Evolutionary conservation across 2,329 filamentous ascomycete species (phyloP), one percentile per base, ranked within the genome.

Genomic region (Verticillium longisporum): DNA sequence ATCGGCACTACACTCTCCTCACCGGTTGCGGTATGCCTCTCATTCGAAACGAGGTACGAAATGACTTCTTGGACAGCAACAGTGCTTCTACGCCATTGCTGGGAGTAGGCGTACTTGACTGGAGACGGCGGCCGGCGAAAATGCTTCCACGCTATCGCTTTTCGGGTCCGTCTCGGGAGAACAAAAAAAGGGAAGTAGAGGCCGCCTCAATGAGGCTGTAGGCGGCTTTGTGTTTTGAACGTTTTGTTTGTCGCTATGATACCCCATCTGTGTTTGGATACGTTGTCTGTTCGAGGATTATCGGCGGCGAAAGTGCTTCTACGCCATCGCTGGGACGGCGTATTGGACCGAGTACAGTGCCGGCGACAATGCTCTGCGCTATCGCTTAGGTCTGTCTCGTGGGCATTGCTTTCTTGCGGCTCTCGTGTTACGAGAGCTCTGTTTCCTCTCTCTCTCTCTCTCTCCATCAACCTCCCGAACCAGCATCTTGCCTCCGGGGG

Each of bases 311-410:
- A 70, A 80, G 75, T 80, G 77, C 73, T 74, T 66, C 66, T 77
- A 73, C 77, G 76, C 76, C 77, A 80, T 78, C 71, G 74, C 74
- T 73, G 73, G 75, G 76, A 77, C 72, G 76, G 76, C 74, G 75
- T 79, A 74, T 75, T 74, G 72, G 74, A 77, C 74, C 72, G 71
- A 72, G 76, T 73, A 65, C 71, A 71, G 66, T 69, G 71, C 72
- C 67, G 68, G 69, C 71, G 77, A 83, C 77, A 83, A 83, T 83
- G 80, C 78, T 75, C 68, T 77, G 75, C 81, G 80, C 81, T 83
- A 83, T 83, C 75, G 74, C 37, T 62, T 61, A 56, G 45, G 62
- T 34, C 58, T 60, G 62, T 55, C 64, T 63, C 59, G 57, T 64
- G 64, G 64, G 57, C 57, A 3, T 37, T 62, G 53, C 56, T 60